A percentile compares a stretch with the other conserved stretches of the same genome.
Conservation (phyloP, 768 basidiomycete species). For the Serendipita sp. region DNA sequence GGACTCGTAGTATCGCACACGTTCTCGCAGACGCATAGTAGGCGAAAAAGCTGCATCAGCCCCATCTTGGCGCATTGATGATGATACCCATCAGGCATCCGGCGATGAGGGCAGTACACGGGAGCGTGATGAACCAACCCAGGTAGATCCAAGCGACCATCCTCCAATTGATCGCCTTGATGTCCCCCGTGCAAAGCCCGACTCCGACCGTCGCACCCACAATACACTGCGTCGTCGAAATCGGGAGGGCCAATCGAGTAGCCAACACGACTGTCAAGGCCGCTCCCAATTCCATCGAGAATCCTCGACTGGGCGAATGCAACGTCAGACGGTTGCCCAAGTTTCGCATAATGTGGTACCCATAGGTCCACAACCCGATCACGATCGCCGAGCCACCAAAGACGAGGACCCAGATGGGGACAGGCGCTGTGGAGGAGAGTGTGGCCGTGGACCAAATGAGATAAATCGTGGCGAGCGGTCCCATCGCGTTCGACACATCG, state of each 20-base stretch:
- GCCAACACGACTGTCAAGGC: slow-evolving; percentile 29
- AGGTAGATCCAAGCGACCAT: slow-evolving; percentile 20
- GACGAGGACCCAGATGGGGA: slow-evolving; percentile 26
- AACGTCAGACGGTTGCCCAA: slow-evolving; percentile 22
- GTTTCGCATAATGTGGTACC: slow-evolving; percentile 14
- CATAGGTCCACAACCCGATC: slow-evolving; percentile 19
- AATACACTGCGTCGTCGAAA: slow-evolving; percentile 25
- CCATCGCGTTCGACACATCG: slow-evolving; percentile 17
- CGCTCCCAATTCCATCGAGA: slow-evolving; percentile 29
- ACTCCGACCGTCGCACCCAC: slow-evolving; percentile 23
- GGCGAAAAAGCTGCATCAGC: too few relatives aligned
- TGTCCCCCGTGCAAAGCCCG: slow-evolving; percentile 21
- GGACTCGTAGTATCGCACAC: too few relatives aligned
- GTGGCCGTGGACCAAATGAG: slow-evolving; percentile 21
- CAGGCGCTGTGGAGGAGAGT: slow-evolving; percentile 17
- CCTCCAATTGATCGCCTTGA: slow-evolving; percentile 21
- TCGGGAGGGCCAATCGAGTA: slow-evolving; percentile 23
- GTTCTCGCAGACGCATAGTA: too few relatives aligned
- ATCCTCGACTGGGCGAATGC: slow-evolving; percentile 27
- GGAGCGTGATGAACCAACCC: slow-evolving; percentile 14
- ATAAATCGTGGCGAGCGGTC: slow-evolving; percentile 13
- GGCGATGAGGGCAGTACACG: background rate
- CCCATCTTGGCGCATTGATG: background rate
- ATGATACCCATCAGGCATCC: background rate
- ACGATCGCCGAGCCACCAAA: slow-evolving; percentile 17